Evolutionary conservation across 2,329 filamentous ascomycete species (phyloP), one percentile per base, ranked within the genome.

Genomic region (Dothistroma pini): DNA sequence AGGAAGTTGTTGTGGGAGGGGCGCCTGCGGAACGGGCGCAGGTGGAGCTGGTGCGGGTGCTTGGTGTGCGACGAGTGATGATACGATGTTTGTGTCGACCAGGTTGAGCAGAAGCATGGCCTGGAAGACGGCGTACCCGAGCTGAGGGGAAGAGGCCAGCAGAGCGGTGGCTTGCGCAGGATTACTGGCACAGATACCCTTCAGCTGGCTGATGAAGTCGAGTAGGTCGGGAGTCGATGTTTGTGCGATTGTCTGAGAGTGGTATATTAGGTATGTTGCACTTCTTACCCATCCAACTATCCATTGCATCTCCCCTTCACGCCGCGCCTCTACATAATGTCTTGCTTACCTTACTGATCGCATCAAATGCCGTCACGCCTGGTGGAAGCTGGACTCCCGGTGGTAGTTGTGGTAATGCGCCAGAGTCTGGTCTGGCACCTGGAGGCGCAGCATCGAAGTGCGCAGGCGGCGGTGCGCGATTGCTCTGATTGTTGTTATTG

Each of bases 121-220:
- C 77, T 97, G 93, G 78, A 97, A 97, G 67, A 97, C 89, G 60
- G 95, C 95, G 71, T 96, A 97, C 4, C 91, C 87, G 50, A 99
- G 86, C 77, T 99, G 95, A 0, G 95, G 95, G 1, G 93, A 92
- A 78, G 93, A 89, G 64, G 89, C 84, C 48, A 99, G 85, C 47
- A 97, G 86, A 72, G 96, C 91, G 0, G 89, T 92, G 3, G 93
- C 93, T 72, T 91, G 89, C 21, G 84, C 83, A 1, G 93, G 92
- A 69, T 97, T 92, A 25, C 83, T 85, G 55, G 86, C 85, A n/a
- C 91, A 91, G 12, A 97, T 82, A 2, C 87, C 85, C 78, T 97
- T 97, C 90, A 97, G 96, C 75, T 97, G 93, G 9, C 88, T 87
- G 62, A 99, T 85, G 60, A 97, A 93, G 68, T 97, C 93, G 68